Percentiles rank a stretch among this genome's conserved stretches.
Evolutionary conservation across 176 grass and related monocot species (phyloP).

Genomic region (Oryza punctata): DNA sequence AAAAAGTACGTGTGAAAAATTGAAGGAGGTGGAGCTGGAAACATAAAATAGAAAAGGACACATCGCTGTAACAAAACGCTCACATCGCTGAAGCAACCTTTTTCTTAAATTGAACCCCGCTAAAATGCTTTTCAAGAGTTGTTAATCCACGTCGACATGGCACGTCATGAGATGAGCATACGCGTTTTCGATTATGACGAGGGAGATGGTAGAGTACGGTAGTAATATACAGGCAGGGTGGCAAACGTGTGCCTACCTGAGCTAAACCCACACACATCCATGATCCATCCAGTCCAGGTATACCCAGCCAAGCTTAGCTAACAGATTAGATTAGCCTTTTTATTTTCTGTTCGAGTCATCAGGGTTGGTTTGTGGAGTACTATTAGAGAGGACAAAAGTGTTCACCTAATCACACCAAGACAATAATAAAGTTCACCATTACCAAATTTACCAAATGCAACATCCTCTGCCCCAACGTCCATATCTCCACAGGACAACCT

Average conservation of each 20-base stretch:
- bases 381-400: background rate
- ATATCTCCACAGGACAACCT: background rate
- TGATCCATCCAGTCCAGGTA: background rate
- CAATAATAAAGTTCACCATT: background rate
- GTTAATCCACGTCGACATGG: no score
- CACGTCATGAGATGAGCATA: background rate
- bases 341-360: background rate
- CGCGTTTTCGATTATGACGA: background rate
- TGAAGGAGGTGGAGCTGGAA: no score
- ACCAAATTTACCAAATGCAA: background rate
- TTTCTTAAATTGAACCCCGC: no score
- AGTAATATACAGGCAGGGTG: no score
- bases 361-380: background rate
- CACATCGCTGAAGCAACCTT: no score
- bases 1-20: no score
- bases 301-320: background rate
- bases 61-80: no score
- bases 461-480: background rate
- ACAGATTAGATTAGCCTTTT: background rate
- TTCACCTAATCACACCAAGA: slow-evolving; percentile 12
- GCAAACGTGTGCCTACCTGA: background rate
- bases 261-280: background rate
- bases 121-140: no score
- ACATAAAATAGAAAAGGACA: no score
- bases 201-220: no score